A percentile compares a stretch with the other conserved stretches of the same genome.
These are phyloP conservation scores for Globisporangium apiculatum DNA, from an alignment of 352 stramenopile genomes.

Conservation along the genomic window DNA sequence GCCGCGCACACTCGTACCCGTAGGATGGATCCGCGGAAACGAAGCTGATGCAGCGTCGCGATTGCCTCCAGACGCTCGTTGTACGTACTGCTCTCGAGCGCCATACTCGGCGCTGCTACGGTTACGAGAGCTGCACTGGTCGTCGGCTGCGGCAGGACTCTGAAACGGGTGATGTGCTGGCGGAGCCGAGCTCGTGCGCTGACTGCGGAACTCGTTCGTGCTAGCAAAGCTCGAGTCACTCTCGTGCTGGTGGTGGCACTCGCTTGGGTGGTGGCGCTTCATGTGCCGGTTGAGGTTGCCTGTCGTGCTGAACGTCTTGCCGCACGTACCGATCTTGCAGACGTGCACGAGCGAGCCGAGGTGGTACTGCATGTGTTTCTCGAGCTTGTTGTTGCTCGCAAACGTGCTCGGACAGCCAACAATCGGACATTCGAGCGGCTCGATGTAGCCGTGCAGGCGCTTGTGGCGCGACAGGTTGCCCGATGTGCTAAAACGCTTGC, in stretches of 20 bases:
- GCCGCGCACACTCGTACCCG: not conserved
- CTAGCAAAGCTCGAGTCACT: not conserved
- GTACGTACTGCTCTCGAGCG: not conserved
- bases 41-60: not conserved
- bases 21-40: constrained; percentile 3
- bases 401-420: constrained; percentile 32
- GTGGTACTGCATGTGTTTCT: constrained; percentile 46
- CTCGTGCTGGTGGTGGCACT: not conserved
- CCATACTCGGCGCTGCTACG: not conserved
- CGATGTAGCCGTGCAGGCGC: constrained; percentile 34
- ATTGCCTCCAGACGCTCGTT: not conserved
- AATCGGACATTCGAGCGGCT: constrained; percentile 28
- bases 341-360: constrained; percentile 31
- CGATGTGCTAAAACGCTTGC: constrained; percentile 48
- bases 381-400: constrained; percentile 34
- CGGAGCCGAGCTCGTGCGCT: not conserved
- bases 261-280: constrained; percentile 25
- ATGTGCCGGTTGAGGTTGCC: constrained; percentile 50
- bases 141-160: constrained; percentile 8
- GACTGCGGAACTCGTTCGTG: not conserved
- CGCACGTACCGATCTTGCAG: constrained; percentile 33
- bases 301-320: constrained; percentile 53
- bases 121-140: not conserved
- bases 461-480: constrained; percentile 53
- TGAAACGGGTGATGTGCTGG: constrained; percentile 2